Percentiles rank a stretch among this genome's conserved stretches.
phyloP scores from a whole-genome alignment of 2,329 filamentous ascomycete genomes.

The Paraconiothyrium sp. region DNA sequence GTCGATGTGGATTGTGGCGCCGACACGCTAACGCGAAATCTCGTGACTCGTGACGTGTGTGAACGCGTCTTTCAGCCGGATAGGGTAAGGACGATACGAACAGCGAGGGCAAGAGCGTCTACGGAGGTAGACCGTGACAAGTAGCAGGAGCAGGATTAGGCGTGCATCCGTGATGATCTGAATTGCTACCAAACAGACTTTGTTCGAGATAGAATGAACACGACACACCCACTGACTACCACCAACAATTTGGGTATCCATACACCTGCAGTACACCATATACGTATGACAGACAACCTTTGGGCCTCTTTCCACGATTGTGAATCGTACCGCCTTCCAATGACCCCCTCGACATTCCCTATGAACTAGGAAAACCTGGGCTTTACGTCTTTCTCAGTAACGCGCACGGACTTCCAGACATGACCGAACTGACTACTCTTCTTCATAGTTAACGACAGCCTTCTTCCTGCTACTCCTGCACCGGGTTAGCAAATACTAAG shows the following conservation, averaged over 20 bases:
- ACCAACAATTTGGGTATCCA: slow-evolving; percentile 19
- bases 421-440: slow-evolving; percentile 25
- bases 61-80: slow-evolving; percentile 7
- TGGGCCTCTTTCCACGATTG: neutral
- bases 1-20: slow-evolving; percentile 2
- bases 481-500: slow-evolving; percentile 17
- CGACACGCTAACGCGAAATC: slow-evolving; percentile 4
- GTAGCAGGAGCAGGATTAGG: neutral
- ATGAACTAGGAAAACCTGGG: no score
- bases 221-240: neutral
- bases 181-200: neutral
- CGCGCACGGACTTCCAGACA: neutral
- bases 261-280: slow-evolving; percentile 2
- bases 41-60: slow-evolving; percentile 13
- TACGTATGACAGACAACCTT: neutral
- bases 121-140: neutral
- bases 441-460: slow-evolving; percentile 30
- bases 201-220: neutral
- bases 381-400: neutral
- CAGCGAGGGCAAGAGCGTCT: neutral
- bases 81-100: slow-evolving; percentile 1
- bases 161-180: neutral
- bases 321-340: neutral
- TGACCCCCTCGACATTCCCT: no score
- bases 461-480: slow-evolving; percentile 35